phyloP scores from a whole-genome alignment of 2,329 filamentous ascomycete species.

The Microsporum audouinii region DNA sequence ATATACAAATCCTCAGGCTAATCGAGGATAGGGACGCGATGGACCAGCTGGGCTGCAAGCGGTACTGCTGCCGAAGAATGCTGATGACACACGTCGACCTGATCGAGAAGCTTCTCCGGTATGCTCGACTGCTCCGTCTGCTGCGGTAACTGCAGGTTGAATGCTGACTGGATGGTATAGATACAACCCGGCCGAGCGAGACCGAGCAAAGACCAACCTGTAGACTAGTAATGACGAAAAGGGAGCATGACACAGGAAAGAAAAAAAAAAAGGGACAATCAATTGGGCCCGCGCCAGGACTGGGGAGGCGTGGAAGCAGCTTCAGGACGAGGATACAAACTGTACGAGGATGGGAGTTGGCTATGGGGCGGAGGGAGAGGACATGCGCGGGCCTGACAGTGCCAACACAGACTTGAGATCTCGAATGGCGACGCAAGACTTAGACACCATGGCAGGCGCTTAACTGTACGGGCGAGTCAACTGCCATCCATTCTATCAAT shows the following conservation, averaged over 20 bases:
- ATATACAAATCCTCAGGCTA: constrained; percentile 1
- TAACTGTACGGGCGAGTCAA: too few relatives aligned
- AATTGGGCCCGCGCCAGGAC: neutral
- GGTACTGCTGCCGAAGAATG: constrained; percentile 98
- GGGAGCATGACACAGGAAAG: neutral
- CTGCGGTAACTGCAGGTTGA: constrained; percentile 16
- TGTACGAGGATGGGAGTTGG: neutral
- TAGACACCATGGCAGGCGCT: too few relatives aligned
- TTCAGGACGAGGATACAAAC: neutral
- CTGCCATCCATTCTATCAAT: too few relatives aligned
- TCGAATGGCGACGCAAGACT: neutral
- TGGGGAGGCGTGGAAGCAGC: neutral
- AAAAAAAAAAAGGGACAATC: neutral
- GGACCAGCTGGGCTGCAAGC: constrained; percentile 83
- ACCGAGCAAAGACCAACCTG: constrained; percentile 29
- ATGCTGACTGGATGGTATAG: constrained; percentile 21
- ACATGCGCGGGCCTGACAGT: neutral
- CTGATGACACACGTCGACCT: constrained; percentile 98
- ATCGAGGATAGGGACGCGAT: constrained; percentile 65
- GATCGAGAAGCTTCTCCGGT: constrained; percentile 96
- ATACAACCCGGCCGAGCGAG: constrained; percentile 41
- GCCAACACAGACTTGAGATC: neutral
- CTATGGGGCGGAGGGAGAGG: neutral
- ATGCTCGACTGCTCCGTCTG: constrained; percentile 18
- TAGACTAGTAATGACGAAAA: constrained; percentile 8